Conservation (phyloP, 2,329 filamentous ascomycete genomes). For the Rhytidhysteron rufulum region DNA sequence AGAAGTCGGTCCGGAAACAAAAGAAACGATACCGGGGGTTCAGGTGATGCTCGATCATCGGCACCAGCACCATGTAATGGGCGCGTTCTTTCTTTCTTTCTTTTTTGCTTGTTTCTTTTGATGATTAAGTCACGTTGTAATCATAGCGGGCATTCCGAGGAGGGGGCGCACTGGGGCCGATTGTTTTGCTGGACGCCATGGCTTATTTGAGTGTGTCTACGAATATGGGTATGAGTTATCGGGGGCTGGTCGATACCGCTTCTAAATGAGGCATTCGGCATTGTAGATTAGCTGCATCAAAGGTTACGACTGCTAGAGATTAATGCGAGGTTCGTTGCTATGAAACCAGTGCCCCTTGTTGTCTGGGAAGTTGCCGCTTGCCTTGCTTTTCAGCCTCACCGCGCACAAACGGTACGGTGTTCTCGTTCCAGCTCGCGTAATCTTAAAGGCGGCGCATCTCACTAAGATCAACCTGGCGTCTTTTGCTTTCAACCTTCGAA, state of each 20-base stretch:
- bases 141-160: background rate
- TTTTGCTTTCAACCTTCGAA: background rate
- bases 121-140: too few relatives aligned
- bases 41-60: background rate
- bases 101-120: background rate
- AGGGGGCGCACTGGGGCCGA: background rate
- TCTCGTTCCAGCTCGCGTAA: conserved; percentile 1
- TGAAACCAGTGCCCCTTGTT: background rate
- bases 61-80: background rate
- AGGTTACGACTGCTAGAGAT: too few relatives aligned
- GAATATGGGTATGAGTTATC: too few relatives aligned
- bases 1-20: conserved; percentile 27
- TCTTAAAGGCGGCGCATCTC: background rate
- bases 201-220: too few relatives aligned
- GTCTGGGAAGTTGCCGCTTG: background rate
- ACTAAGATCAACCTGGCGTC: background rate
- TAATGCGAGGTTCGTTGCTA: too few relatives aligned
- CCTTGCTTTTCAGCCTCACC: background rate
- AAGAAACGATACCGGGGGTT: conserved; percentile 24
- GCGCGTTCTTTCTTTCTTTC: background rate
- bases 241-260: too few relatives aligned
- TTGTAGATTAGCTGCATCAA: too few relatives aligned
- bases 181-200: background rate
- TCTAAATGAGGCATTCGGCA: too few relatives aligned
- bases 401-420: background rate